Conservation (phyloP, 2,329 filamentous ascomycete species). For the Lecanicillium sp. region DNA sequence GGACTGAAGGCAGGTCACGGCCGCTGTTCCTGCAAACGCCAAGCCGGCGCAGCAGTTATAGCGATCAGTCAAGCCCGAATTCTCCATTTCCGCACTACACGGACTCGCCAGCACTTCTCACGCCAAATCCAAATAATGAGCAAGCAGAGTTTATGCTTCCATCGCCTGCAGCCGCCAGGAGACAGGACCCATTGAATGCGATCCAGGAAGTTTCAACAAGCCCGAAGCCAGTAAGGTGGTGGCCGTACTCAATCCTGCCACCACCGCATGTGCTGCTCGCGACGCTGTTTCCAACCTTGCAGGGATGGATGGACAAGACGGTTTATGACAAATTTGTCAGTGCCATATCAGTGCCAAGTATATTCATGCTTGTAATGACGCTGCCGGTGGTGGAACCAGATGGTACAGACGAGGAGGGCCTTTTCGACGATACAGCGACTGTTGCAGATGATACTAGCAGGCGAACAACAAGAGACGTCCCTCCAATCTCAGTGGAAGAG, state of each 20-base stretch:
- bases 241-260: conserved; percentile 70
- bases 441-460: conserved; percentile 1
- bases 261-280: conserved; percentile 61
- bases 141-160: conserved; percentile 50
- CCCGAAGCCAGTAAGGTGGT: conserved; percentile 57
- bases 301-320: conserved; percentile 73
- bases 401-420: conserved; percentile 31
- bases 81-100: conserved; percentile 62
- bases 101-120: conserved; percentile 45
- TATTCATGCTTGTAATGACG: conserved; percentile 83
- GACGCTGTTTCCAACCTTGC: conserved; percentile 81
- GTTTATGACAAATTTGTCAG: conserved; percentile 78
- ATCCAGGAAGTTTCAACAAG: conserved; percentile 29
- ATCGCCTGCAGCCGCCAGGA: conserved; percentile 26
- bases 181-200: conserved; percentile 38
- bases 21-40: conserved; percentile 38
- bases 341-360: conserved; percentile 76
- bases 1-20: conserved; percentile 8
- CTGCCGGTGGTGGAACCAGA: conserved; percentile 80
- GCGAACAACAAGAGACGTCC: not conserved
- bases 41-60: conserved; percentile 31
- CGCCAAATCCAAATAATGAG: conserved; percentile 30
- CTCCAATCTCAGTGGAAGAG: not conserved
- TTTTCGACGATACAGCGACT: not conserved
- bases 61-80: conserved; percentile 37